Base-by-base conservation (phyloP, 345 rosid genomes). In the Stellera chamaejasme region DNA sequence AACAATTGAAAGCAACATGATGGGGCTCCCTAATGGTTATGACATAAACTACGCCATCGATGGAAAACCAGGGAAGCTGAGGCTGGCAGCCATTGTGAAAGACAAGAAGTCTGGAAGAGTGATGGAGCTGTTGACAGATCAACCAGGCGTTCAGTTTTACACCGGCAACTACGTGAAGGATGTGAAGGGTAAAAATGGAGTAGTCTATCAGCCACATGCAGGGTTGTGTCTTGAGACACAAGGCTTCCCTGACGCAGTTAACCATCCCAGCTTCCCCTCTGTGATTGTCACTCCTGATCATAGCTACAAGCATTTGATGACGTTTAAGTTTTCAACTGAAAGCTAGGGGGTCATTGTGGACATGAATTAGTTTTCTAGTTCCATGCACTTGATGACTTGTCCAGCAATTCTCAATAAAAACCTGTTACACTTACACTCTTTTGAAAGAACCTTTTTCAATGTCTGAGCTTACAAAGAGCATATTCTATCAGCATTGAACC, bases 141-240 rank as follows among this genome's bases (percentile, higher is more conserved):
- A 78, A 55, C 87, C 94, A 0, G 99, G 96, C 11, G 62, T 93
- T 58, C 97, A 89, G 69, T 75, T 93, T 54, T 93, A 84, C 58
- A 84, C 99, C 3, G 73, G 86, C 43, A 84, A 84, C 45, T 27
- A 6, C 42, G 43, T 93, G 54, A 66, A 61, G 23, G 55, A 81
- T 49, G 69, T 70, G 42, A 79, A 70, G 58, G 99, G 99, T 14
- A 93, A 93, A 63, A 85, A 77, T 26, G 97, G 96, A 23, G 65
- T 74, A 16, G 66, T 67, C 27, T 87, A 93, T 62, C 48, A 78
- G 66, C 66, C 84, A 52, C 71, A 69, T 11, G 86, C 82, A 0
- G 99, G 82, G 1, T 59, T 89, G 50, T 93, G 99, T 56, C 56
- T 87, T 71, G 99, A 89, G 76, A 93, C 99, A 48, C 97, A 89